These are phyloP conservation scores for Coniochaeta ligniaria DNA, from an alignment of 2,329 filamentous ascomycete species.

Conservation along the genomic window DNA sequence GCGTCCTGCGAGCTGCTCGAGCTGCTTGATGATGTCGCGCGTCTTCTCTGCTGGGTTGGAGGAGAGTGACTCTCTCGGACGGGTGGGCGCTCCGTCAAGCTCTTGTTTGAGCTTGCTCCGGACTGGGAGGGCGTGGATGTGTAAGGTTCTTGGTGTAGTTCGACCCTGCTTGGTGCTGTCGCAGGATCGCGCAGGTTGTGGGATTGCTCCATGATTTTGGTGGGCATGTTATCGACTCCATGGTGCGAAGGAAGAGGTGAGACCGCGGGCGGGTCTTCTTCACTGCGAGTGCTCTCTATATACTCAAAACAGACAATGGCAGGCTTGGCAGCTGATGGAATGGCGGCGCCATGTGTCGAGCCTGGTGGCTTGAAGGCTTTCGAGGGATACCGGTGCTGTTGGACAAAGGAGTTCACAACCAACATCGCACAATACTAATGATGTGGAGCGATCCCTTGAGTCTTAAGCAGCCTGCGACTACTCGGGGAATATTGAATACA, in stretches of 20 bases:
- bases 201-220: neutral
- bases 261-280: neutral
- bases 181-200: neutral
- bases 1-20: neutral
- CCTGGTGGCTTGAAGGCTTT: neutral
- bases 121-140: neutral
- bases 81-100: neutral
- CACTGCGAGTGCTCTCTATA: neutral
- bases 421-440: neutral
- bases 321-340: neutral
- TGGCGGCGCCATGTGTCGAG: neutral
- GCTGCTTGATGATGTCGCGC: constrained; percentile 1
- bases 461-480: neutral
- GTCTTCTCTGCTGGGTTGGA: neutral
- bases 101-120: neutral
- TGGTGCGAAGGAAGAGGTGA: neutral
- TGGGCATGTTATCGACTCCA: neutral
- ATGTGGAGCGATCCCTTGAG: neutral
- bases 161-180: neutral
- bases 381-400: neutral
- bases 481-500: neutral
- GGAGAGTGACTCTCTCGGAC: neutral
- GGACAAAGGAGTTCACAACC: neutral
- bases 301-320: neutral
- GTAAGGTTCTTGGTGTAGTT: neutral